Evolutionary conservation across 108 stramenopile genomes (phyloP), one percentile per base, ranked within the genome.

Genomic region (Aurantiochytrium sp.): DNA sequence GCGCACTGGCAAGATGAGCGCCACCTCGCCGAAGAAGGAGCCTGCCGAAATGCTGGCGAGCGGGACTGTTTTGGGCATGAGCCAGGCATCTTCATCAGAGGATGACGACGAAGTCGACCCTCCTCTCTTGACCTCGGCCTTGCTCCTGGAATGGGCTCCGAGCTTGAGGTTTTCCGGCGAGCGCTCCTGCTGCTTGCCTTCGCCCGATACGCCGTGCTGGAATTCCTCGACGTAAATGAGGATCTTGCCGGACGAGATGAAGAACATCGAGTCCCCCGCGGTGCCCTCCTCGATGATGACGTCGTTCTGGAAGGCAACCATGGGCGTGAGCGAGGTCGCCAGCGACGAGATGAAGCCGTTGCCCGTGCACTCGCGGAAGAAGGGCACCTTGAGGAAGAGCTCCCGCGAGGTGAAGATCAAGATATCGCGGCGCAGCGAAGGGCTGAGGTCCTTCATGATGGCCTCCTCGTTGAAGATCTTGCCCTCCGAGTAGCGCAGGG

Each of bases 181-280:
- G 3, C 50, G 50, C 0, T 8, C 50, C 17, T 52, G 34, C 32
- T 32, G 27, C 32, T 17, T 34, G 8, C 10, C 59, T 34, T 65
- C 32, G 27, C 19, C 3, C n/a, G 1, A 34, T 0, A 24, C 0
- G 15, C 1, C 6, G 6, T 34, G 8, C 34, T 65, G 59, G 32
- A 39, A 81, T 24, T 81, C 73, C 45, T 81, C 73, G 73, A 81
- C 73, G 2, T 48, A 81, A 3, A 81, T 81, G n/a, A 48, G 73
- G 8, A 81, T 2, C 24, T 81, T 81, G 10, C 94, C 94, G 59
- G 89, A 91, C 37, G 55, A 85, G 50, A 94, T 94, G 85, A 93
- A 94, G 69, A 87, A 94, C 89, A 94, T 91, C n/a, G 91, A 90
- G 48, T 93, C 93, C 21, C 94, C 94, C 3, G 91, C 91, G 31